Conservation (phyloP, 169 alveolate species). For the Plasmodium vivax region DNA sequence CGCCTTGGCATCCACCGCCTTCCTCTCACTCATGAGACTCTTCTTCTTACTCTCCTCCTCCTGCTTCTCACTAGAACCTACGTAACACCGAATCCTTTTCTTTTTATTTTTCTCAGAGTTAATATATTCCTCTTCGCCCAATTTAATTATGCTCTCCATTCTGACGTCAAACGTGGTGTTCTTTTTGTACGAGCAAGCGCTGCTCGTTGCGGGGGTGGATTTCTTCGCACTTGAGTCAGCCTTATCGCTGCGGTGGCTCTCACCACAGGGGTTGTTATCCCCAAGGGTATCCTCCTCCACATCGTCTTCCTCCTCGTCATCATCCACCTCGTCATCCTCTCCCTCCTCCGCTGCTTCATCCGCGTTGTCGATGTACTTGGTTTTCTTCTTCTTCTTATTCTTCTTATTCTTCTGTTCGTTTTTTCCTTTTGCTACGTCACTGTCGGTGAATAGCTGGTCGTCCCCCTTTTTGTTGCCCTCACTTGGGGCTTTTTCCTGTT, state of each 20-base stretch:
- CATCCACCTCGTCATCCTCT: neutral
- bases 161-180: neutral
- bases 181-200: neutral
- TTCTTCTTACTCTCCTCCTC: slow-evolving; percentile 35
- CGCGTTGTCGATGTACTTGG: neutral
- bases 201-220: neutral
- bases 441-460: neutral
- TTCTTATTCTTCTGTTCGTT: slow-evolving; percentile 18
- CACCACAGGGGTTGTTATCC: neutral
- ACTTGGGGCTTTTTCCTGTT: slow-evolving; percentile 10
- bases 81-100: slow-evolving; percentile 28
- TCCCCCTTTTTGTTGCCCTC: neutral
- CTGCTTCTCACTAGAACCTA: neutral
- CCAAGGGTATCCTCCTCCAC: neutral
- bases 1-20: neutral
- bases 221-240: neutral
- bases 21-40: neutral
- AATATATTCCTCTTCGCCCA: slow-evolving; percentile 27
- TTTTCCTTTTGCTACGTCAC: neutral
- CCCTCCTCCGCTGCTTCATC: neutral
- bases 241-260: neutral
- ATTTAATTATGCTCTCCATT: neutral
- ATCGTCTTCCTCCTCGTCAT: neutral
- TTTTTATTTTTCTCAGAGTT: slow-evolving; percentile 55
- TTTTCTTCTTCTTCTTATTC: too few species aligned